phyloP scores from a whole-genome alignment of 2,329 filamentous ascomycete genomes.

The Neophaeococcomyces mojaviensis region DNA sequence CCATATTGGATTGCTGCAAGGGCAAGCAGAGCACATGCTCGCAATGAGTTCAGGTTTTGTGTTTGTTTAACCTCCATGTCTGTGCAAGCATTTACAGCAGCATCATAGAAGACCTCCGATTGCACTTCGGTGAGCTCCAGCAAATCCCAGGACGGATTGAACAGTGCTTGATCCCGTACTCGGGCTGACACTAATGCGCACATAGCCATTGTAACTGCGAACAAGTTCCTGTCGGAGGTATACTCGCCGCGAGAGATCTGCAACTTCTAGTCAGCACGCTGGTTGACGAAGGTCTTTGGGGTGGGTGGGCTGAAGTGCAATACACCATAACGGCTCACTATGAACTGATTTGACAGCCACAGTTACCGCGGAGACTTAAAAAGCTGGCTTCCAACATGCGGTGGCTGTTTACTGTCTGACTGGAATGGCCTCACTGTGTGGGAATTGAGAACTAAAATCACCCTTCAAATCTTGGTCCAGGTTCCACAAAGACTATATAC shows the following conservation, averaged over 20 bases:
- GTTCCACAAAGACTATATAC: too few species aligned
- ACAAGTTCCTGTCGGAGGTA: constrained; percentile 36
- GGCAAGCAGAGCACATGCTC: constrained; percentile 43
- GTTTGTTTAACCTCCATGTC: constrained; percentile 26
- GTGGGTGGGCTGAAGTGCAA: too few species aligned
- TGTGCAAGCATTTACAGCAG: constrained; percentile 36
- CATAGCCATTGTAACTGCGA: constrained; percentile 45
- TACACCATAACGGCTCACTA: too few species aligned
- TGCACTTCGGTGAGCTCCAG: constrained; percentile 27
- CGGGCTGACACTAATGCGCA: constrained; percentile 45
- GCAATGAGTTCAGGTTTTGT: constrained; percentile 35
- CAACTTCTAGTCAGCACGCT: too few species aligned
- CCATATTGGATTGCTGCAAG: constrained; percentile 47
- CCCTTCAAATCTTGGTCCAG: too few species aligned
- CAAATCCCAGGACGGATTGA: constrained; percentile 29
- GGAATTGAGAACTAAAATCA: too few species aligned
- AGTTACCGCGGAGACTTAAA: too few species aligned
- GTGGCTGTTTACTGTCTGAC: too few species aligned
- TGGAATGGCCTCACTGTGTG: too few species aligned
- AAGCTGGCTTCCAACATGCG: too few species aligned
- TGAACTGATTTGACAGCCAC: too few species aligned
- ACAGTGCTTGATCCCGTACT: constrained; percentile 44
- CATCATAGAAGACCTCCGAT: constrained; percentile 39
- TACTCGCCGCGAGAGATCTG: constrained; percentile 40
- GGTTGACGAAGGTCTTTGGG: too few species aligned